These are phyloP conservation scores for Cyphellophora europaea DNA, from an alignment of 2,329 filamentous ascomycete species.

Conservation along the genomic window DNA sequence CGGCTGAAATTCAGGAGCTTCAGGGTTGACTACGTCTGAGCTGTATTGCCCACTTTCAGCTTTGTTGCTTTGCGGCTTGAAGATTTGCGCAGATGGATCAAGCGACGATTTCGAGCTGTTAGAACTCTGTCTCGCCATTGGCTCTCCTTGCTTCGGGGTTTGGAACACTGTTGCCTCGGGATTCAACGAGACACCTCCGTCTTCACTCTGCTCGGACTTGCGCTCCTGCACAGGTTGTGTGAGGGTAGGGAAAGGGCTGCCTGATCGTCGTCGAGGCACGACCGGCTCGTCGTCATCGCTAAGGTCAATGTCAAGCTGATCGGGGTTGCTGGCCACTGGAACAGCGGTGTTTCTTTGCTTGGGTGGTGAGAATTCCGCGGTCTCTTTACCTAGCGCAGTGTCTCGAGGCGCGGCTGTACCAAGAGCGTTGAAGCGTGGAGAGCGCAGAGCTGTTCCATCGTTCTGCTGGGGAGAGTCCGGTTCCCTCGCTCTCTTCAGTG, in stretches of 20 bases:
- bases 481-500: constrained; percentile 8
- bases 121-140: no score
- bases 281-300: constrained; percentile 16
- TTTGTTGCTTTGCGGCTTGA: no score
- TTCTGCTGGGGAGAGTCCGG: not conserved
- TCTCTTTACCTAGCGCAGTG: not conserved
- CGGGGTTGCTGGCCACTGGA: not conserved
- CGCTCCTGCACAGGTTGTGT: not conserved
- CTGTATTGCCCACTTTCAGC: no score
- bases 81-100: not conserved
- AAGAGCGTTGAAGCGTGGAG: not conserved
- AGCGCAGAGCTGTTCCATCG: not conserved
- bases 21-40: no score
- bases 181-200: constrained; percentile 12
- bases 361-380: not conserved
- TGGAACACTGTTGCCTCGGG: no score
- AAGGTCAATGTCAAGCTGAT: not conserved
- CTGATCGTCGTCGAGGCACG: constrained; percentile 1
- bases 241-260: constrained; percentile 1
- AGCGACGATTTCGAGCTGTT: constrained; percentile 1
- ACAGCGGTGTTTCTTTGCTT: not conserved
- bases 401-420: not conserved
- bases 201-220: constrained; percentile 14
- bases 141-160: no score
- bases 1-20: constrained; percentile 1